Evolutionary conservation across 768 basidiomycete genomes (phyloP), one percentile per base, ranked within the genome.

Genomic region (Pleurotus ostreatus): DNA sequence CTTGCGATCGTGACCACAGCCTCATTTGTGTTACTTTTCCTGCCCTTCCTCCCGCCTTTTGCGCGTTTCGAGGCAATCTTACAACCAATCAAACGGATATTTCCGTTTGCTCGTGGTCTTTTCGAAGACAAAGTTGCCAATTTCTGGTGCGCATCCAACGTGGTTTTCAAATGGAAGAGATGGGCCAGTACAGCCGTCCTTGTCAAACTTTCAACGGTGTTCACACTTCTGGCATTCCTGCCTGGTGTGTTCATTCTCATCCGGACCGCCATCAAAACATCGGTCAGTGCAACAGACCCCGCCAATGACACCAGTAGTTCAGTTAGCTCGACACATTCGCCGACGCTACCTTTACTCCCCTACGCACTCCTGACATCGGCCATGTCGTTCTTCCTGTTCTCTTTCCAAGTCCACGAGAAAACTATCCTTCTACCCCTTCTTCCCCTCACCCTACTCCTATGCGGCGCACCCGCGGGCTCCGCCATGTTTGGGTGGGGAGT

Each of bases 111-210:
- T 5, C 85, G 95, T 25, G 95, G 94, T 12, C 75, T 95, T 2
- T 95, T 95, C 64, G 94, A 96, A 66, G 93, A 96, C 73, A 95
- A 96, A 65, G 95, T 98, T 20, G 93, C 95, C 40, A 98, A 98
- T 67, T 92, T 96, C 66, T 98, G 95, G 95, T 97, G 95, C 69
- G 91, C 93, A 30, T 84, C 87, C 15, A 93, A 98, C 66, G 86
- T 95, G 20, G 70, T 89, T 12, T 68, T 98, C 71, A 97, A 96
- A 67, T 97, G 95, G 88, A 84, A 81, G 48, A 68, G 69, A 25
- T 82, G 76, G 74, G 75, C 80, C 4, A 68, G 76, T 1, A 66
- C 74, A 2, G 65, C 62, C 0, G 64, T 77, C 3, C 78, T 94
- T 5, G 72, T 92, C 55, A 84, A 82, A 60, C 68, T 89, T 2